Conservation (phyloP, 345 rosid genomes). For the Litchi chinensis region DNA sequence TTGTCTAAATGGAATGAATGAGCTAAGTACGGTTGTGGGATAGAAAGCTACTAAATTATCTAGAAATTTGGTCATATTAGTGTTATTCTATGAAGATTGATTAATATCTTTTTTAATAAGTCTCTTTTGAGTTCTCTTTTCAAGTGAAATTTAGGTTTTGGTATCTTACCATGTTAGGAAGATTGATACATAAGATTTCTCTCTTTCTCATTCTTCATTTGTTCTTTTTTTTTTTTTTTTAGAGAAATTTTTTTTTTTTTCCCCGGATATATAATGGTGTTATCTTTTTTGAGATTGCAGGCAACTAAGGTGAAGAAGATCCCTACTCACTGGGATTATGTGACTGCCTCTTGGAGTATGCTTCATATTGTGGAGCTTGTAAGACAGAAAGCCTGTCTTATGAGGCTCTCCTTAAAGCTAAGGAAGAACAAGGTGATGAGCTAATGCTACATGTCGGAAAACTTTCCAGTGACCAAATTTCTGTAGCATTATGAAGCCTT, state of each 20-base stretch:
- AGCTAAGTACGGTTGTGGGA: not conserved
- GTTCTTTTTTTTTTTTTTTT: too few species aligned
- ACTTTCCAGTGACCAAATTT: conserved; percentile 51
- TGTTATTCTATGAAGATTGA: not conserved
- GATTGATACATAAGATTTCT: not conserved
- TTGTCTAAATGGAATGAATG: not conserved
- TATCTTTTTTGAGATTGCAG: conserved; percentile 34
- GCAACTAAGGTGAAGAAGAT: conserved; percentile 69
- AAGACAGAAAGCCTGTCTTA: conserved; percentile 76
- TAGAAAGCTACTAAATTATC: not conserved
- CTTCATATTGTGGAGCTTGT: conserved; percentile 79
- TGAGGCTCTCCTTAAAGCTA: conserved; percentile 80
- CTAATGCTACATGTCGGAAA: conserved; percentile 67
- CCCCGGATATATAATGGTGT: not conserved
- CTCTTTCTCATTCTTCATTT: not conserved
- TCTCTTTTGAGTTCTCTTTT: not conserved
- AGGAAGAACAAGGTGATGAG: conserved; percentile 78
- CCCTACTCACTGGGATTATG: conserved; percentile 64
- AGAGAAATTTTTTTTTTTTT: not conserved
- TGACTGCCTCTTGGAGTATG: conserved; percentile 94
- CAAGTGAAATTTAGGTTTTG: not conserved
- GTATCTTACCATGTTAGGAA: not conserved
- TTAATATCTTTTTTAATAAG: too few species aligned
- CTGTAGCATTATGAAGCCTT: conserved; percentile 61
- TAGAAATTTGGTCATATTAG: not conserved